Percentiles rank a stretch among this genome's conserved stretches.
phyloP scores from a whole-genome alignment of 345 rosid genomes.

The Orychophragmus violaceus region DNA sequence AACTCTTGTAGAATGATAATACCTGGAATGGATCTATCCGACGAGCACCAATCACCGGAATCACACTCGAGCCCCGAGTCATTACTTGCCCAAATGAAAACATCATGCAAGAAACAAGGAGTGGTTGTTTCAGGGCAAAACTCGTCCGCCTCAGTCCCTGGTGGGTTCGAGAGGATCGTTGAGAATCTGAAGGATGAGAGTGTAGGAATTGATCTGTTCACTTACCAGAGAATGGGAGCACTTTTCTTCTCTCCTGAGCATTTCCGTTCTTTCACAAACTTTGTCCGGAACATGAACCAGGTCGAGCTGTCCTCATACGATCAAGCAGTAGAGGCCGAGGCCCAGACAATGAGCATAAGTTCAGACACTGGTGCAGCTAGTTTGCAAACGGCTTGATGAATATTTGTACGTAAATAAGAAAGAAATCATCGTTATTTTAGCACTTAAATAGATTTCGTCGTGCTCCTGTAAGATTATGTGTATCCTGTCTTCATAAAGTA shows the following conservation, averaged over 20 bases:
- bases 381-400: constrained; percentile 26
- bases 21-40: constrained; percentile 81
- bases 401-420: constrained; percentile 16
- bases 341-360: constrained; percentile 6
- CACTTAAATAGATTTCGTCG: too few species aligned
- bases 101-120: constrained; percentile 56
- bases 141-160: constrained; percentile 35
- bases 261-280: constrained; percentile 65
- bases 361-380: constrained; percentile 29
- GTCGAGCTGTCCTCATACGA: constrained; percentile 48
- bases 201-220: constrained; percentile 43
- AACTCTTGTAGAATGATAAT: constrained; percentile 79
- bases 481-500: background rate
- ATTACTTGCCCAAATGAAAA: constrained; percentile 49
- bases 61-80: constrained; percentile 59
- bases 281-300: constrained; percentile 57
- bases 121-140: constrained; percentile 76
- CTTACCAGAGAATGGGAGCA: constrained; percentile 96
- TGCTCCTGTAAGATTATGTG: background rate
- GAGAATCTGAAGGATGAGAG: constrained; percentile 44
- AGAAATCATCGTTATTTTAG: too few species aligned
- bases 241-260: constrained; percentile 92
- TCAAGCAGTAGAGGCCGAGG: constrained; percentile 36
- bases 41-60: constrained; percentile 44
- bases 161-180: constrained; percentile 60